A percentile compares a stretch with the other conserved stretches of the same genome.
Evolutionary conservation across 2,329 filamentous ascomycete genomes (phyloP).

Genomic region (Malbranchea zuffiana): DNA sequence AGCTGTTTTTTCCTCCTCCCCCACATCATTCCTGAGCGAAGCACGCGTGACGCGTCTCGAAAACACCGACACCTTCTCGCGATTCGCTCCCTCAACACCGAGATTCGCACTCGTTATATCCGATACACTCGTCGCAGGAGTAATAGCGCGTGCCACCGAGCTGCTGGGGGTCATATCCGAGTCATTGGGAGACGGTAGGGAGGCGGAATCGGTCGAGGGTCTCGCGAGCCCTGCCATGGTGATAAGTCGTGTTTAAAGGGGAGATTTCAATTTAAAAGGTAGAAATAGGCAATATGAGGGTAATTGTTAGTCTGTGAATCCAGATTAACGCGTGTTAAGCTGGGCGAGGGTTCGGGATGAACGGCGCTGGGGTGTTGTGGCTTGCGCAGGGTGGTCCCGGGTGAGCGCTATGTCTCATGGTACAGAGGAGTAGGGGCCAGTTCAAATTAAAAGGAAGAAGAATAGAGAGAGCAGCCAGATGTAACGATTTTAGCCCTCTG

Average conservation of each 20-base stretch:
- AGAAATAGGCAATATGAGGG: too few relatives aligned
- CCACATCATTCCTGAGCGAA: conserved; percentile 24
- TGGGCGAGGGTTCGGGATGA: too few relatives aligned
- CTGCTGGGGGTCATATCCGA: conserved; percentile 9
- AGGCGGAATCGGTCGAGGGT: conserved; percentile 5
- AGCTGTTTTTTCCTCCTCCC: too few relatives aligned
- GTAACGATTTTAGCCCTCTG: too few relatives aligned
- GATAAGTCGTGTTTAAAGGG: conserved; percentile 1
- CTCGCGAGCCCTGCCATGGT: conserved; percentile 8
- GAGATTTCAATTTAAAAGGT: not conserved
- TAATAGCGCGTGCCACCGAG: conserved; percentile 31
- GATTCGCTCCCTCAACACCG: conserved; percentile 19
- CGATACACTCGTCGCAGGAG: conserved; percentile 33
- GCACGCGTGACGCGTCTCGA: conserved; percentile 34
- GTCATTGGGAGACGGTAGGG: conserved; percentile 4
- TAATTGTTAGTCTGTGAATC: too few relatives aligned
- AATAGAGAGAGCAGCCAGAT: too few relatives aligned
- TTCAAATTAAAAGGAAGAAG: too few relatives aligned
- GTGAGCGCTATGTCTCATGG: too few relatives aligned
- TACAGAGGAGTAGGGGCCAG: too few relatives aligned
- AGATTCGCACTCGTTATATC: conserved; percentile 34
- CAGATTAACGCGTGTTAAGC: too few relatives aligned
- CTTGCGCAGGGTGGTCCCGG: too few relatives aligned
- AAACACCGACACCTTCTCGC: conserved; percentile 18
- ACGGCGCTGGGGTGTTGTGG: too few relatives aligned